Conservation (phyloP, 1,139 yeast species). For the Yamadazyma membranifaciens region DNA sequence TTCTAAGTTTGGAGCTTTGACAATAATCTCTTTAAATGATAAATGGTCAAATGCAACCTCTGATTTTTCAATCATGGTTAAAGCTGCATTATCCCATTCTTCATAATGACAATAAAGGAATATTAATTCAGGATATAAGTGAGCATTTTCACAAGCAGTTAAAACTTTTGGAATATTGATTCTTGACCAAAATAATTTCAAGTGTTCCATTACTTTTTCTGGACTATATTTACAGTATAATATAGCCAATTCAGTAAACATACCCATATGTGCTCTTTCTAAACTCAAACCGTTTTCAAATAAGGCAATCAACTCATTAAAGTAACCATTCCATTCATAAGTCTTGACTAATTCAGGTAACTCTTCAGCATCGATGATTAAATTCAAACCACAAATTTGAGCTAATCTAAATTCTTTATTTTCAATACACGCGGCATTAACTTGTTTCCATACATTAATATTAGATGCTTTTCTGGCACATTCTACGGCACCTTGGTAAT, state of each 20-base stretch:
- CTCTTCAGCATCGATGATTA: constrained; percentile 97
- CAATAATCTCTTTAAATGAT: constrained; percentile 91
- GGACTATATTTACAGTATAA: constrained; percentile 90
- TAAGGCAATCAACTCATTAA: constrained; percentile 84
- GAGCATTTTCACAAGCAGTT: constrained; percentile 90
- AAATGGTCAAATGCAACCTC: constrained; percentile 92
- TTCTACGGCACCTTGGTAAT: constrained; percentile 96
- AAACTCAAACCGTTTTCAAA: constrained; percentile 95
- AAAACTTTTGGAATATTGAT: constrained; percentile 96
- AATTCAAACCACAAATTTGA: constrained; percentile 96
- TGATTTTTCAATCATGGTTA: constrained; percentile 95
- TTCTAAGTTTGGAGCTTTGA: constrained; percentile 93
- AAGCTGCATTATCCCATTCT: constrained; percentile 98
- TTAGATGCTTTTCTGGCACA: constrained; percentile 98
- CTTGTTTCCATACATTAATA: constrained; percentile 95
- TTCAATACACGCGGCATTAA: constrained; percentile 93
- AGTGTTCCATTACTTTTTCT: constrained; percentile 90
- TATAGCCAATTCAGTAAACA: constrained; percentile 95
- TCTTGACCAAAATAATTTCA: constrained; percentile 97
- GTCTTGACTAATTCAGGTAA: constrained; percentile 83
- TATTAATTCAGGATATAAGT: constrained; percentile 93
- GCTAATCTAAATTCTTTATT: constrained; percentile 95
- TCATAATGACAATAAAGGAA: constrained; percentile 97
- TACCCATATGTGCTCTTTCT: constrained; percentile 99
- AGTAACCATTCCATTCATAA: constrained; percentile 89